phyloP scores from a whole-genome alignment of 1,139 yeast genomes.

The Geotrichum aggregatum region DNA sequence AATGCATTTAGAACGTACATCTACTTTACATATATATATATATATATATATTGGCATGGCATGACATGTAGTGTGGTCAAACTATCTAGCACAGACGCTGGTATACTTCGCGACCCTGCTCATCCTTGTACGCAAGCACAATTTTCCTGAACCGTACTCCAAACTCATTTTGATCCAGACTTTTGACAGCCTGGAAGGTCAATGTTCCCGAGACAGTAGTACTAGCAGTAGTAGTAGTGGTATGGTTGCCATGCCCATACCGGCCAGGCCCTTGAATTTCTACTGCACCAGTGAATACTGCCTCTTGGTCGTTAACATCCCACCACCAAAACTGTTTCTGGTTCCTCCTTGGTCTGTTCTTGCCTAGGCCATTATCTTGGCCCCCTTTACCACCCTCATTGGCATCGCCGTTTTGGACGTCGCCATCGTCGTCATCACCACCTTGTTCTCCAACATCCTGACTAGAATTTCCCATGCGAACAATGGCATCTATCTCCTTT shows the following conservation, averaged over 20 bases:
- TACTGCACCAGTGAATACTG: slow-evolving; percentile 2
- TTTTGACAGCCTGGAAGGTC: slow-evolving; percentile 7
- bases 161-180: slow-evolving; percentile 1
- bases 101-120: slow-evolving; percentile 2
- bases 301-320: slow-evolving; percentile 11
- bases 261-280: slow-evolving; percentile 9
- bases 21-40: background rate
- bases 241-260: background rate
- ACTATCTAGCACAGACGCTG: slow-evolving; percentile 9
- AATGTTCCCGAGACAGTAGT: background rate
- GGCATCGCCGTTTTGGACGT: background rate
- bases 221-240: background rate
- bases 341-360: background rate
- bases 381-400: background rate
- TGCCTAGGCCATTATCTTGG: too few relatives aligned
- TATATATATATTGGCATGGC: background rate
- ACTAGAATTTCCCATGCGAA: background rate
- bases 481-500: background rate
- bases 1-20: too few relatives aligned
- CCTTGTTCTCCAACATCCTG: slow-evolving; percentile 3
- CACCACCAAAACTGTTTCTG: slow-evolving; percentile 8
- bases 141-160: slow-evolving; percentile 8
- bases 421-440: background rate
- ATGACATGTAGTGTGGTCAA: background rate
- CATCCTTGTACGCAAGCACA: slow-evolving; percentile 4